Percentiles rank a stretch among this genome's conserved stretches.
These are phyloP conservation scores for Candida succiphila DNA, from an alignment of 805 yeast genomes.

Conservation along the genomic window DNA sequence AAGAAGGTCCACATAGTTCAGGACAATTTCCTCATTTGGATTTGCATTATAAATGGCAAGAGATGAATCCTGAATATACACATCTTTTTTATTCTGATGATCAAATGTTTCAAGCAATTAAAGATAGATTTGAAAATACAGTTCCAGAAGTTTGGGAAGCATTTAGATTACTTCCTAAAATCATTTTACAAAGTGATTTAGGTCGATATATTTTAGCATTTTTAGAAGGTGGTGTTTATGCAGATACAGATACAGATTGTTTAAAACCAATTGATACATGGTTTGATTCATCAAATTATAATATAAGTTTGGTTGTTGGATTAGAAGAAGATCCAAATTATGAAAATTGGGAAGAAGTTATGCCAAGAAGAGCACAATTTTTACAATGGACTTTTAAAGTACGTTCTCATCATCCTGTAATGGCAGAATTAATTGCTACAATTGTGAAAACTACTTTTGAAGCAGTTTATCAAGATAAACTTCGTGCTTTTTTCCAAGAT, in stretches of 20 bases:
- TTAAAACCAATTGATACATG: constrained; percentile 61
- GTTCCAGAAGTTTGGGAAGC: constrained; percentile 72
- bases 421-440: constrained; percentile 62
- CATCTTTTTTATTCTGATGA: constrained; percentile 62
- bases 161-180: constrained; percentile 61
- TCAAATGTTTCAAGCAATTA: constrained; percentile 34
- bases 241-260: constrained; percentile 74
- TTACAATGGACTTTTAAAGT: constrained; percentile 92
- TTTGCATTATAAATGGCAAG: constrained; percentile 52
- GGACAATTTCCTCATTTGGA: constrained; percentile 28
- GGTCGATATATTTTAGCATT: constrained; percentile 72
- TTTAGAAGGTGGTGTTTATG: constrained; percentile 83
- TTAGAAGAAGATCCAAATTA: constrained; percentile 92
- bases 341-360: constrained; percentile 79
- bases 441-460: constrained; percentile 67
- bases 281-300: constrained; percentile 26
- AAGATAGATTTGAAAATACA: constrained; percentile 41
- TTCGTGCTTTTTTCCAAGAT: constrained; percentile 19
- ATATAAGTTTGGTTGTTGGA: constrained; percentile 70
- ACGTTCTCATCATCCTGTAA: constrained; percentile 77
- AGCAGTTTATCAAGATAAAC: constrained; percentile 32
- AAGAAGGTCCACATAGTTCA: constrained; percentile 26
- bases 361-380: constrained; percentile 79
- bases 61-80: constrained; percentile 43
- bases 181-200: constrained; percentile 79